Evolutionary conservation across 305 asterid species (phyloP), one percentile per base, ranked within the genome.

Genomic region (Ilex paraguariensis): DNA sequence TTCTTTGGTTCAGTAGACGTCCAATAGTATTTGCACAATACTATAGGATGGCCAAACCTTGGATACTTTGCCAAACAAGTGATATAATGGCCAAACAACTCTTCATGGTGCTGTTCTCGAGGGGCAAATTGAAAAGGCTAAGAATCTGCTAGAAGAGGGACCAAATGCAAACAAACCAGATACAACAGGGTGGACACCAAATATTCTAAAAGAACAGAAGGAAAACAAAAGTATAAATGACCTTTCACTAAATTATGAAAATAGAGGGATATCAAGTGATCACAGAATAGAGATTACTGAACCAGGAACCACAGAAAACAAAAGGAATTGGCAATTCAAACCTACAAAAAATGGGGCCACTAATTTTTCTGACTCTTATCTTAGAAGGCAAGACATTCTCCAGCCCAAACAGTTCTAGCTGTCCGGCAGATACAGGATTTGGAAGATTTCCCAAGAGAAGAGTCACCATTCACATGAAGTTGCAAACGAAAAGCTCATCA

Each of bases 381-480:
- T 36, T 65, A 66, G 61, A 57, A 75, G 68, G 15, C 71, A 56
- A 56, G 52, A 31, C 63, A 14, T 39, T 60, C 12, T 64, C 65
- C 70, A 75, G 75, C 56, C 66, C 76, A 62, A 75, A 68, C 70
- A 58, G 66, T 73, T 64, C 60, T 30, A 62, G 52, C 10, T 13
- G 55, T 70, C 75, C 69, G 48, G 65, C 33, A 44, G 54, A 67
- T 9, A 54, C 61, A 54, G 79, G 75, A 64, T 71, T 53, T 70
- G 46, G 28, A 42, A 69, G 67, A 39, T 60, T 68, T 8, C 73
- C 72, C 65, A 82, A 69, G 75, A 91, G 79, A 77, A 85, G 97
- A 78, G 96, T 92, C 65, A 87, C 95, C 61, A 82, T 89, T 73
- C 90, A 89, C 71, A 61, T 62, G 69, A 84, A 60, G 16, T 56